Conservation (phyloP, 176 grass and related monocot genomes). For the Lolium perenne region DNA sequence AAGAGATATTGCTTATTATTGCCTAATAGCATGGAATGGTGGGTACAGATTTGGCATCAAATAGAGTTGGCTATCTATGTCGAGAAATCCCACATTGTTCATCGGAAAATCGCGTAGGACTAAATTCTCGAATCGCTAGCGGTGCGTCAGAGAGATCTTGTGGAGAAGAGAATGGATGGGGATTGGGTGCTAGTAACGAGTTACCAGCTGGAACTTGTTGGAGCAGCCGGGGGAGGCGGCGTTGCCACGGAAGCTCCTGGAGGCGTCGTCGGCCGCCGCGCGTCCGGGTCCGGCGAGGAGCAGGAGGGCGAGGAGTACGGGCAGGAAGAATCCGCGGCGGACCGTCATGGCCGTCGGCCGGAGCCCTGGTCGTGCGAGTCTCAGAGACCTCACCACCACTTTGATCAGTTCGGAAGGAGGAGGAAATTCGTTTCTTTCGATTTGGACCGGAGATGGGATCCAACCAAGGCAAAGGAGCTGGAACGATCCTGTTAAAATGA, state of each 20-base stretch:
- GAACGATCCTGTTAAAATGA: not conserved
- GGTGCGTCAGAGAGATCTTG: slow-evolving; percentile 12
- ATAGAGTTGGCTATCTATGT: not conserved
- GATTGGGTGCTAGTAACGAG: not conserved
- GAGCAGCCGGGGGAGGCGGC: slow-evolving; percentile 68
- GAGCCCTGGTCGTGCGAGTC: not conserved
- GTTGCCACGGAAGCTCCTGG: slow-evolving; percentile 65
- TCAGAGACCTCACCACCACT: not conserved
- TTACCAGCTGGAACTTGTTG: slow-evolving; percentile 98
- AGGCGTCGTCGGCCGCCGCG: slow-evolving; percentile 66
- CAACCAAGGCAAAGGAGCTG: not conserved
- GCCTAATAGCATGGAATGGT: not conserved
- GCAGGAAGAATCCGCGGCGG: not conserved
- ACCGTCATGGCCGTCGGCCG: slow-evolving; percentile 31
- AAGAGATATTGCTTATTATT: not conserved
- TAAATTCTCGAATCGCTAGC: not conserved
- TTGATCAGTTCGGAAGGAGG: not conserved
- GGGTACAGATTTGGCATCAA: not conserved
- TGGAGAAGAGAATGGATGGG: slow-evolving; percentile 1
- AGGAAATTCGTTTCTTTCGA: not conserved
- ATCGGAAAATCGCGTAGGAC: not conserved
- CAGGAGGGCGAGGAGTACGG: slow-evolving; percentile 4
- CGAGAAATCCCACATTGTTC: not conserved
- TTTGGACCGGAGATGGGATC: not conserved
- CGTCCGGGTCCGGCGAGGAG: slow-evolving; percentile 43